Conservation (phyloP, 140 eudicot species). For the Oenanthe javanica region DNA sequence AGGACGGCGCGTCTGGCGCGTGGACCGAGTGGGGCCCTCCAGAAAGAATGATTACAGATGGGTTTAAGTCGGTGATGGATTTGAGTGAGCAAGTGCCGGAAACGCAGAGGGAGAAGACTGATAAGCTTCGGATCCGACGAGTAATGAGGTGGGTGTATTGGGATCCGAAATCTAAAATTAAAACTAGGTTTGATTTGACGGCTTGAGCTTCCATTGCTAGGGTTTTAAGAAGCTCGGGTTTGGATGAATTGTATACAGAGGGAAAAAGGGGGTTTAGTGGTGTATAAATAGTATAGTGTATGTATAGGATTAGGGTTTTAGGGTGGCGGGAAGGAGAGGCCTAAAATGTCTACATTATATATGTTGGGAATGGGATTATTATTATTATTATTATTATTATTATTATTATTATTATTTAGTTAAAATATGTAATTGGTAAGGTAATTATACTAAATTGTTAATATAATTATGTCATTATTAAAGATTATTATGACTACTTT, state of each 20-base stretch:
- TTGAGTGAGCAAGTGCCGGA: constrained; percentile 69
- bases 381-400: no score
- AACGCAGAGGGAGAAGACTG: constrained; percentile 78
- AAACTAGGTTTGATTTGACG: constrained; percentile 49
- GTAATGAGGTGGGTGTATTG: constrained; percentile 94
- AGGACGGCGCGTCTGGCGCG: constrained; percentile 57
- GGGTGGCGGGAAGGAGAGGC: constrained; percentile 2
- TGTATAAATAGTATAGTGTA: not conserved
- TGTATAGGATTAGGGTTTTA: constrained; percentile 7
- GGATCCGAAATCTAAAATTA: constrained; percentile 82
- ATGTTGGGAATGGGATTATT: no score
- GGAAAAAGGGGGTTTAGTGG: not conserved
- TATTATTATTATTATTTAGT: no score
- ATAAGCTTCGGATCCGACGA: constrained; percentile 66
- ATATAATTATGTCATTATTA: no score
- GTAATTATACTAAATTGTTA: no score
- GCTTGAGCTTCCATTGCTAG: constrained; percentile 40
- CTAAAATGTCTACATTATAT: not conserved
- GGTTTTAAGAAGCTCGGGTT: not conserved
- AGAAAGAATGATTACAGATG: constrained; percentile 79
- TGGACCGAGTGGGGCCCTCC: constrained; percentile 96
- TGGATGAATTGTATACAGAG: not conserved
- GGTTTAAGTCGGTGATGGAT: constrained; percentile 52
- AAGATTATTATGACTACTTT: no score
- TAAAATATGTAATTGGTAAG: no score